Percentiles rank a stretch among this genome's conserved stretches.
These are phyloP conservation scores for Phytophthora vignae DNA, from an alignment of 352 stramenopile genomes.

Conservation along the genomic window DNA sequence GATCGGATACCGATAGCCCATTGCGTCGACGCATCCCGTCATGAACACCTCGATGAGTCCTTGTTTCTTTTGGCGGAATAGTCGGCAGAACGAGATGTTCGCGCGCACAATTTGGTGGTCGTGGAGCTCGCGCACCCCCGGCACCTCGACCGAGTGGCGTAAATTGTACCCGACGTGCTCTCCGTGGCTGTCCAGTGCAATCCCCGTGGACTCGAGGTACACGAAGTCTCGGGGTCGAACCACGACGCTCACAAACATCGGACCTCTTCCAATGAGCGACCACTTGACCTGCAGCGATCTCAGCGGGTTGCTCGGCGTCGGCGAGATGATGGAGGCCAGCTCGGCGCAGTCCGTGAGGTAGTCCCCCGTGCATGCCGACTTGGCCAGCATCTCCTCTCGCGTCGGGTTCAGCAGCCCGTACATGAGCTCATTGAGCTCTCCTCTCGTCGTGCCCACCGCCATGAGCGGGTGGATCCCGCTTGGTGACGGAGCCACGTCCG, in stretches of 20 bases:
- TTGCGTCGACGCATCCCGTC: slow-evolving; percentile 39
- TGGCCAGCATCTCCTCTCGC: slow-evolving; percentile 40
- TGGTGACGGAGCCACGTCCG: slow-evolving; percentile 1
- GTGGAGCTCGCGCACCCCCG: slow-evolving; percentile 39
- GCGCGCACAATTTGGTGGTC: slow-evolving; percentile 50
- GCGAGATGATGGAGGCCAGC: slow-evolving; percentile 40
- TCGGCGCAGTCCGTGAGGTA: slow-evolving; percentile 39
- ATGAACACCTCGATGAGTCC: slow-evolving; percentile 46
- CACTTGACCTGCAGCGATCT: slow-evolving; percentile 49
- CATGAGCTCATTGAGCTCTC: slow-evolving; percentile 49
- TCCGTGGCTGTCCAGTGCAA: slow-evolving; percentile 40
- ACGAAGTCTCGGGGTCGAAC: slow-evolving; percentile 51
- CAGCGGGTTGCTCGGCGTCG: slow-evolving; percentile 38
- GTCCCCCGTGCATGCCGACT: slow-evolving; percentile 45
- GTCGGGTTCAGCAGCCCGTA: slow-evolving; percentile 44
- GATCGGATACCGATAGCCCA: slow-evolving; percentile 37
- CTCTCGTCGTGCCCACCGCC: slow-evolving; percentile 47
- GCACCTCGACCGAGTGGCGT: slow-evolving; percentile 47
- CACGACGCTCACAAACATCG: slow-evolving; percentile 40
- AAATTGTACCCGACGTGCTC: slow-evolving; percentile 52
- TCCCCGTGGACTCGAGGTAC: slow-evolving; percentile 58
- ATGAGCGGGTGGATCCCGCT: slow-evolving; percentile 38
- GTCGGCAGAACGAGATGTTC: slow-evolving; percentile 47
- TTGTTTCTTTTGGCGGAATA: slow-evolving; percentile 46
- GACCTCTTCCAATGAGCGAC: slow-evolving; percentile 36